phyloP scores from a whole-genome alignment of 2,329 filamentous ascomycete species.

The Capronia epimyces region DNA sequence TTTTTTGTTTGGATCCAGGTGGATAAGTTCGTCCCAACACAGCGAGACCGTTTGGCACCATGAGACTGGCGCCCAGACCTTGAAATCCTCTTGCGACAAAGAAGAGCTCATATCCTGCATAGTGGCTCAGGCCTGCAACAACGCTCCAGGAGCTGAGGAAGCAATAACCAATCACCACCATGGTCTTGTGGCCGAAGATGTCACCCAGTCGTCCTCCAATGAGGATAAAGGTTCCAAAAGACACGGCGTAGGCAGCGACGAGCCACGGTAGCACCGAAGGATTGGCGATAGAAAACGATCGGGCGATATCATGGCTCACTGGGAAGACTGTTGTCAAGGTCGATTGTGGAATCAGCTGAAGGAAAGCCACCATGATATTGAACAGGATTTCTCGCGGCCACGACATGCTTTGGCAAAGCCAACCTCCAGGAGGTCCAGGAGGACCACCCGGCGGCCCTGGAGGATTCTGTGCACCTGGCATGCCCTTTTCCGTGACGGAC shows the following conservation, averaged over 20 bases:
- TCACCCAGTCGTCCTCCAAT: slow-evolving; percentile 44
- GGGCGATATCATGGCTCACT: slow-evolving; percentile 44
- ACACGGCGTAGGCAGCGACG: slow-evolving; percentile 41
- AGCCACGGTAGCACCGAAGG: slow-evolving; percentile 34
- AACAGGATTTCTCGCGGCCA: slow-evolving; percentile 33
- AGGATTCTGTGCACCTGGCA: slow-evolving; percentile 2
- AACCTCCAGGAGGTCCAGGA: slow-evolving; percentile 24
- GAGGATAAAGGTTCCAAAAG: slow-evolving; percentile 44
- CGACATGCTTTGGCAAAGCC: slow-evolving; percentile 22
- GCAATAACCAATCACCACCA: slow-evolving; percentile 39
- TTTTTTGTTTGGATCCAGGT: slow-evolving; percentile 48
- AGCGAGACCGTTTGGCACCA: slow-evolving; percentile 57
- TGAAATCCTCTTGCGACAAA: slow-evolving; percentile 39
- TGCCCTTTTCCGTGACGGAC: slow-evolving; percentile 10
- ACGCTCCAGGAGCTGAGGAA: slow-evolving; percentile 40
- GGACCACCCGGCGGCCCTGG: slow-evolving; percentile 13
- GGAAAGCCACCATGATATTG: slow-evolving; percentile 43
- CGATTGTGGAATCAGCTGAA: slow-evolving; percentile 40
- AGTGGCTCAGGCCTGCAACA: slow-evolving; percentile 37
- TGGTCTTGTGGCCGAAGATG: slow-evolving; percentile 40
- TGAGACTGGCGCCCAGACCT: slow-evolving; percentile 52
- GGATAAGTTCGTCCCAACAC: slow-evolving; percentile 53
- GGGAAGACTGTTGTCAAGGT: slow-evolving; percentile 36
- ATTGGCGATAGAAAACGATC: slow-evolving; percentile 38
- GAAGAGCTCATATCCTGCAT: slow-evolving; percentile 35